Evolutionary conservation across 176 grass and related monocot genomes (phyloP), one percentile per base, ranked within the genome.

Genomic region (Triticum aestivum): DNA sequence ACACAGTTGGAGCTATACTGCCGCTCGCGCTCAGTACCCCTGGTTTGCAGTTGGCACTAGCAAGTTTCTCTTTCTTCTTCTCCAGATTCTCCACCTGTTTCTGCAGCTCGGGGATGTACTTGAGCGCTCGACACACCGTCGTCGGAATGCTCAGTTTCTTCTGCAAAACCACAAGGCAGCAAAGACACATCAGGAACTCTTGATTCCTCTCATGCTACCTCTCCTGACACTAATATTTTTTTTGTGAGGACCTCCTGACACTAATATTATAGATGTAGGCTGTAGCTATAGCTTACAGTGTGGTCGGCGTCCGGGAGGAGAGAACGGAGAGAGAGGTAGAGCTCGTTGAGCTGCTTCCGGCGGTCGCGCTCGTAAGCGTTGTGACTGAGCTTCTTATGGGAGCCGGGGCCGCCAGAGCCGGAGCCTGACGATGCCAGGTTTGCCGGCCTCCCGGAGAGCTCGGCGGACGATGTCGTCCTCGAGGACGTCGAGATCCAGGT

Each of bases 361-460:
- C 91, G 91, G 83, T 93, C 93, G 69, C 95, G 91, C 80, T 98
- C 95, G 73, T 98, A 98, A 17, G 95, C 95, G 88, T 98, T 98
- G 71, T 98, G 95, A 88, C 37, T 91, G 72, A 81, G 70, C 89
- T 98, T 98, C 82, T 86, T 88, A 77, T 89, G 80, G 27, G 77
- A 85, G 59, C 86, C 54, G 0, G 83, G 81, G 61, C 88, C 77
- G 38, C 88, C 62, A 0, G 88, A 89, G 69, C 88, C 83, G 29
- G 42, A 85, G 12, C 79, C 79, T 0, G 93, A 91, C 21, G 85
- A 84, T 11, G 45, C 65, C 8, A 30, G 77, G 47, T 81, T 92
- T 30, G 68, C 73, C 32, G 80, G 71, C 38, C 59, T 81, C 11
- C 65, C 71, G 2, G 86, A 86, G 56, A 88, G 44, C 45, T 88